These are phyloP conservation scores for Colletotrichum neosansevieriae DNA, from an alignment of 2,329 filamentous ascomycete genomes.

Conservation along the genomic window DNA sequence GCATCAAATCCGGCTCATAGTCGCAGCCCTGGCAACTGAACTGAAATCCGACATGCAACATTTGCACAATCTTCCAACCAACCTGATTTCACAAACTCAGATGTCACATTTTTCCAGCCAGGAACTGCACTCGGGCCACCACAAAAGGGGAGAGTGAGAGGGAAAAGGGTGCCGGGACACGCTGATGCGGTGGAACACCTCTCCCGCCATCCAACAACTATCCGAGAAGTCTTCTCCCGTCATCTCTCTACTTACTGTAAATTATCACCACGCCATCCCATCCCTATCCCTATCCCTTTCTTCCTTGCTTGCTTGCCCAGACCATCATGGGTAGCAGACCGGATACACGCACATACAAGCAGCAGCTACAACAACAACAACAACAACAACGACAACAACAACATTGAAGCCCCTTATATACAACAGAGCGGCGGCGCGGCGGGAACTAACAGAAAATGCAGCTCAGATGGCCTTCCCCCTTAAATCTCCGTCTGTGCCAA, in stretches of 20 bases:
- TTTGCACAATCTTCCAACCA: not conserved
- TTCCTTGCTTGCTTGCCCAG: not conserved
- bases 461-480: not conserved
- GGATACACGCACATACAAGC: not conserved
- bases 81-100: not conserved
- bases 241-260: not conserved
- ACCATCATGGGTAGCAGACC: not conserved
- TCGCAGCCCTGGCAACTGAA: not conserved
- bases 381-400: not conserved
- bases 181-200: constrained; percentile 3
- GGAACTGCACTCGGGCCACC: not conserved
- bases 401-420: too few relatives aligned
- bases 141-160: too few relatives aligned
- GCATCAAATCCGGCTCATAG: not conserved
- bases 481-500: not conserved
- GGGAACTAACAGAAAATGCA: constrained; percentile 5
- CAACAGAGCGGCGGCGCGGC: too few relatives aligned
- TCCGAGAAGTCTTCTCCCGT: constrained; percentile 10
- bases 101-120: not conserved
- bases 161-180: constrained; percentile 2
- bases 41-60: not conserved
- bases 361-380: not conserved
- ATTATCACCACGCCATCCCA: not conserved
- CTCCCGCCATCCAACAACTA: not conserved
- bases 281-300: not conserved